Evolutionary conservation across 2,329 filamentous ascomycete genomes (phyloP), one percentile per base, ranked within the genome.

Genomic region (Cladophialophora carrionii): DNA sequence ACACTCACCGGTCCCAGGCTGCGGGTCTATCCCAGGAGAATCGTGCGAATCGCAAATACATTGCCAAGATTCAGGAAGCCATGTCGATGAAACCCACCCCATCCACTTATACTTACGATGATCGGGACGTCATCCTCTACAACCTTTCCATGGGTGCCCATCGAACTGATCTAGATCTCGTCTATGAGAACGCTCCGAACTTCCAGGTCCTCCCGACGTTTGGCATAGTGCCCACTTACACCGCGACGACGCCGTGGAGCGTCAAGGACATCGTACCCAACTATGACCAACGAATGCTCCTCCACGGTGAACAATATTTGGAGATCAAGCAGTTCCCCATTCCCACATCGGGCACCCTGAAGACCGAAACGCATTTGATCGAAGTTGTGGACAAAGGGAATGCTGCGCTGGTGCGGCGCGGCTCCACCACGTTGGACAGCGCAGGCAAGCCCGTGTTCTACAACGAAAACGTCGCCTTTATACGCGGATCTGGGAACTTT

Each of bases 291-390:
- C 97, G 96, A 91, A 97, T 97, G 92, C 88, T 99, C 58, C 89
- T 99, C 26, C 95, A 99, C 81, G 95, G 95, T 76, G 95, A 99
- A 83, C 95, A 99, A 79, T 99, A 93, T 81, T 90, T 99, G 70
- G 95, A 99, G 81, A 86, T 99, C 74, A 88, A 88, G 76, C 92
- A 94, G 79, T 96, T 88, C 82, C 95, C 95, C 51, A 90, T 98
- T 89, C 95, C 60, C 96, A 70, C 68, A 0, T 55, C 48, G 14
- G 70, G 68, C 26, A 69, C 67, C 61, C 67, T 70, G 4, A 24
- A 68, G 29, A 69, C 66, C 37, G 70, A 68, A 46, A 63, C 66
- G 14, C 60, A 60, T 24, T 88, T 99, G 64, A 86, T 99, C 68
- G 95, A 99, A 78, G 94, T 98, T 10, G 86, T 97, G 55, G 95